phyloP scores from a whole-genome alignment of 345 rosid genomes.

The Lenwebbia sp. region DNA sequence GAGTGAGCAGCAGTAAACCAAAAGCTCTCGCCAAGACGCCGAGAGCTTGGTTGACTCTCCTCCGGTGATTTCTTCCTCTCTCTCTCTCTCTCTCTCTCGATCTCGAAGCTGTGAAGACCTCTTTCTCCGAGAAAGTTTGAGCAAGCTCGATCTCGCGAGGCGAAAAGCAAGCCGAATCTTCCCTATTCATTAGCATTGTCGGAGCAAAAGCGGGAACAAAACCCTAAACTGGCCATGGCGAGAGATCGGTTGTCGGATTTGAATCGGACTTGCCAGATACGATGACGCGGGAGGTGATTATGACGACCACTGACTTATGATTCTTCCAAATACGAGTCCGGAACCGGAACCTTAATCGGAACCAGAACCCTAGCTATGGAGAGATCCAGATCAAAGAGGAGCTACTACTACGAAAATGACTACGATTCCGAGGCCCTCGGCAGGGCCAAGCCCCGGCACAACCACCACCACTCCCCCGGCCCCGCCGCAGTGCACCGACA shows the following conservation, averaged over 20 bases:
- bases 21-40: no score
- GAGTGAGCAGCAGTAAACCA: no score
- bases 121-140: no score
- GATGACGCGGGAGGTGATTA: not conserved
- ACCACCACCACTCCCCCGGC: slow-evolving; percentile 10
- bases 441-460: slow-evolving; percentile 74
- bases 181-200: no score
- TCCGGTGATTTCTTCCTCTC: no score
- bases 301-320: not conserved
- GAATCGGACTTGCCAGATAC: not conserved
- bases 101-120: no score
- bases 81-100: no score
- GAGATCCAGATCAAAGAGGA: slow-evolving; percentile 96
- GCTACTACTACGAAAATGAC: slow-evolving; percentile 87
- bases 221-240: not conserved
- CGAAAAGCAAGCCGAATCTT: no score
- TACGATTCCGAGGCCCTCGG: slow-evolving; percentile 55
- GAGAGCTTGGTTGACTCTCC: no score
- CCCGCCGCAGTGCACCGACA: slow-evolving; percentile 28
- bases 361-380: slow-evolving; percentile 40
- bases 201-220: not conserved
- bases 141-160: no score
- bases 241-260: not conserved
- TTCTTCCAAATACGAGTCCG: not conserved
- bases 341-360: not conserved